A percentile compares a stretch with the other conserved stretches of the same genome.
phyloP scores from a whole-genome alignment of 2,329 filamentous ascomycete genomes.

The Cytospora piceicola region DNA sequence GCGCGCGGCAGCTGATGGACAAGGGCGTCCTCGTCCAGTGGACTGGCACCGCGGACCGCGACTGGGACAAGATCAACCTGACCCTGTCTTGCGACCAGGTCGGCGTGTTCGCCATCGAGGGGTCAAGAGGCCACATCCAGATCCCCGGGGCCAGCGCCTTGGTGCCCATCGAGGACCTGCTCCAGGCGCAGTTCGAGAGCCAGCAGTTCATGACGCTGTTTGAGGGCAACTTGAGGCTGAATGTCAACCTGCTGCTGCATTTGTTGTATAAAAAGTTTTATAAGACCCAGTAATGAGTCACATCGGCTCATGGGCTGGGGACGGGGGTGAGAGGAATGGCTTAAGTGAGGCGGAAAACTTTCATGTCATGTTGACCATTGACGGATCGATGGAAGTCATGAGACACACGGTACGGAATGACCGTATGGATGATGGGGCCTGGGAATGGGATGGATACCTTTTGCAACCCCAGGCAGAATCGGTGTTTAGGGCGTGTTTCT shows the following conservation, averaged over 20 bases:
- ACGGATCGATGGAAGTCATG: constrained; percentile 11
- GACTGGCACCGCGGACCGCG: constrained; percentile 78
- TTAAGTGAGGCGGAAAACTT: neutral
- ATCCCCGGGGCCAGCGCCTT: constrained; percentile 90
- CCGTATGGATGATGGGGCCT: constrained; percentile 5
- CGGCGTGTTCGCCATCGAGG: constrained; percentile 91
- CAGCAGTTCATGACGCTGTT: constrained; percentile 96
- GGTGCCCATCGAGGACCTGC: constrained; percentile 86
- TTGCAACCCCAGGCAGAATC: constrained; percentile 21
- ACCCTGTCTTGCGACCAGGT: constrained; percentile 95
- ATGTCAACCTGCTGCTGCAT: constrained; percentile 96
- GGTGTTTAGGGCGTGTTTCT: constrained; percentile 27
- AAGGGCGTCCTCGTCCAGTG: constrained; percentile 95
- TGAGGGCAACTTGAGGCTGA: constrained; percentile 81
- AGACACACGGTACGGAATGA: constrained; percentile 16
- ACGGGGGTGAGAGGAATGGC: neutral
- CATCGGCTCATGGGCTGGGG: neutral
- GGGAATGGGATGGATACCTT: constrained; percentile 17
- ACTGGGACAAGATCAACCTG: constrained; percentile 91
- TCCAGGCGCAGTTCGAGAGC: constrained; percentile 97
- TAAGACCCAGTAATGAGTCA: constrained; percentile 59
- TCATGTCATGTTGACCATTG: neutral
- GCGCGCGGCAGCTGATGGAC: constrained; percentile 82
- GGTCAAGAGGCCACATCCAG: constrained; percentile 89
- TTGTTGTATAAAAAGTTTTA: constrained; percentile 99